These are phyloP conservation scores for Neoconidiobolus thromboides DNA, from an alignment of 371 early-diverging fungal genomes.

Conservation along the genomic window DNA sequence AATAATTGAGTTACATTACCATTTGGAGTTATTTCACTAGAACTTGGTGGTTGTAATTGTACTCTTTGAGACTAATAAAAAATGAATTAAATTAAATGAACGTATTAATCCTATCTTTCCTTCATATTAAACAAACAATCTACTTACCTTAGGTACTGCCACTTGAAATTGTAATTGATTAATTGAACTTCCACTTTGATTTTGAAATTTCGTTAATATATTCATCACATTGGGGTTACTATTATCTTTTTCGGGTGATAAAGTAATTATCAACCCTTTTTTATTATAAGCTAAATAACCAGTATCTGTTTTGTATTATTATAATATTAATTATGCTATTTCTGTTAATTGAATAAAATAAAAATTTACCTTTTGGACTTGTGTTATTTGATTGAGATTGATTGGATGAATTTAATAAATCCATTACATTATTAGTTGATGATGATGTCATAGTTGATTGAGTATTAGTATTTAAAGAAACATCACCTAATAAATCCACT, in stretches of 20 bases:
- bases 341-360: no score
- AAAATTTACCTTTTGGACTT: no score
- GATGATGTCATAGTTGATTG: no score
- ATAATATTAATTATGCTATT: no score
- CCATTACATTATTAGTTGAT: not conserved
- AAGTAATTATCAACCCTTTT: constrained; percentile 47
- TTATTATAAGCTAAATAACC: constrained; percentile 48
- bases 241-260: constrained; percentile 41
- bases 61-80: constrained; percentile 35
- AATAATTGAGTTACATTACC: constrained; percentile 50
- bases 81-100: not conserved
- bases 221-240: constrained; percentile 33
- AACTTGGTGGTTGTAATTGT: constrained; percentile 61
- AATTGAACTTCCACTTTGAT: constrained; percentile 30
- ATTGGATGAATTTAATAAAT: not conserved
- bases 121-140: not conserved
- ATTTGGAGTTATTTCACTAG: constrained; percentile 33
- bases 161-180: constrained; percentile 63
- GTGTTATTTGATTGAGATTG: no score
- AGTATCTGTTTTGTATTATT: no score
- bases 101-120: no score
- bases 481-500: not conserved
- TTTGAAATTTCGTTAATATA: constrained; percentile 47
- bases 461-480: not conserved
- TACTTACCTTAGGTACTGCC: constrained; percentile 57